These are phyloP conservation scores for Ettlia oleoabundans DNA, from an alignment of 139 green algal species.

Conservation along the genomic window DNA sequence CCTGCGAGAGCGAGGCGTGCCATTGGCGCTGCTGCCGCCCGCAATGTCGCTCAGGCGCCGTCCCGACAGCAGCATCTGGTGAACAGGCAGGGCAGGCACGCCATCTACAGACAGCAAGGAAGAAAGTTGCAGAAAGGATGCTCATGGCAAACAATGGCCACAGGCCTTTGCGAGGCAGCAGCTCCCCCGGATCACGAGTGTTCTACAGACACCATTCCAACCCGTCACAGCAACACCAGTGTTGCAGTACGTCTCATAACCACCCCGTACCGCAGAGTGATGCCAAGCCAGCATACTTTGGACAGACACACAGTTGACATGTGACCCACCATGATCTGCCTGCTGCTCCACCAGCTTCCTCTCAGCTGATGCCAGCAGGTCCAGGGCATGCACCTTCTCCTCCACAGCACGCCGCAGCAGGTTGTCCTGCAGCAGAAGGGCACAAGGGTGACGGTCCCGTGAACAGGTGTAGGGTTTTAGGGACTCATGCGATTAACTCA, in stretches of 20 bases:
- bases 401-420: slow-evolving; percentile 34
- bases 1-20: slow-evolving; percentile 6
- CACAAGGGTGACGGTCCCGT: too few relatives aligned
- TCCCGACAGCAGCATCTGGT: slow-evolving; percentile 30
- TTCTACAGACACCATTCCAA: too few relatives aligned
- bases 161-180: too few relatives aligned
- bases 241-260: too few relatives aligned
- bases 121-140: too few relatives aligned
- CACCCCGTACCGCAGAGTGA: too few relatives aligned
- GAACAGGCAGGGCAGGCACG: slow-evolving; percentile 3
- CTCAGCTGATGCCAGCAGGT: slow-evolving; percentile 34
- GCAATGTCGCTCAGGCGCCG: slow-evolving; percentile 21
- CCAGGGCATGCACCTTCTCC: slow-evolving; percentile 38
- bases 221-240: too few relatives aligned
- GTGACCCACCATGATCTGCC: not conserved
- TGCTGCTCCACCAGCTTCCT: slow-evolving; percentile 24
- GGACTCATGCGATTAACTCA: too few relatives aligned
- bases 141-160: too few relatives aligned
- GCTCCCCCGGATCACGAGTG: too few relatives aligned
- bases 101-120: slow-evolving; percentile 19
- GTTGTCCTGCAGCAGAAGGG: not conserved
- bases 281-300: too few relatives aligned
- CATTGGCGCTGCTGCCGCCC: too few relatives aligned
- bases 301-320: not conserved
- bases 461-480: not conserved